Percentiles rank a stretch among this genome's conserved stretches.
phyloP scores from a whole-genome alignment of 2,329 filamentous ascomycete genomes.

The Cryphonectria parasitica region DNA sequence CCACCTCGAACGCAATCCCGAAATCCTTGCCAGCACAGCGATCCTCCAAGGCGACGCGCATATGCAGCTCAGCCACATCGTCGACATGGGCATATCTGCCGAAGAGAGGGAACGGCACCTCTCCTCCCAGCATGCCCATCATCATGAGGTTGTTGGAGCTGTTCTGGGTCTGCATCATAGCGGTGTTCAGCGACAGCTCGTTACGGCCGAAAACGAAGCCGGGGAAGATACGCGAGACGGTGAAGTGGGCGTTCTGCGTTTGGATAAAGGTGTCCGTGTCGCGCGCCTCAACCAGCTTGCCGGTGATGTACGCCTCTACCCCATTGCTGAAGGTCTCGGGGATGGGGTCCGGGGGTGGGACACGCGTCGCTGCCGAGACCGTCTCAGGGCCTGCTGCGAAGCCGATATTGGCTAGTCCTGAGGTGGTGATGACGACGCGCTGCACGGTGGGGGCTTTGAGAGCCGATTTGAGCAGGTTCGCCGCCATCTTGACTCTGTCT shows the following conservation, averaged over 20 bases:
- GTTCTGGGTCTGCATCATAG: constrained; percentile 33
- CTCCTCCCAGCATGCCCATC: constrained; percentile 31
- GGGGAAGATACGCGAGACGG: constrained; percentile 35
- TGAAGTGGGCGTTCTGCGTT: constrained; percentile 33
- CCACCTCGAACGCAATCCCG: constrained; percentile 31
- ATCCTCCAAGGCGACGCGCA: constrained; percentile 32
- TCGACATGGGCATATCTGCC: constrained; percentile 32
- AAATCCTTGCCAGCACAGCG: constrained; percentile 28
- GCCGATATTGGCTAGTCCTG: constrained; percentile 33
- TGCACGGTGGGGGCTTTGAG: constrained; percentile 32
- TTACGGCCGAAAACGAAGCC: constrained; percentile 38
- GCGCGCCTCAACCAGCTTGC: constrained; percentile 33
- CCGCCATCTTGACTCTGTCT: constrained; percentile 28
- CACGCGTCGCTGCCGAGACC: constrained; percentile 31
- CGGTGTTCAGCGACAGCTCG: constrained; percentile 33
- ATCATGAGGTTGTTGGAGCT: constrained; percentile 37
- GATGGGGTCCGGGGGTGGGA: constrained; percentile 31
- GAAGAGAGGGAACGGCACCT: constrained; percentile 30
- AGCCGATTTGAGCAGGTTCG: constrained; percentile 31
- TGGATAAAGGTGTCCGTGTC: constrained; percentile 34
- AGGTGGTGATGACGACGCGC: constrained; percentile 36
- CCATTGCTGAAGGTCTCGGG: constrained; percentile 29
- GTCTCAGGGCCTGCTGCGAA: constrained; percentile 18
- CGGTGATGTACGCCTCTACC: constrained; percentile 31
- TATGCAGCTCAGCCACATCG: constrained; percentile 33